These are phyloP conservation scores for Quercus mongolica DNA, from an alignment of 306 rosid genomes.

Conservation along the genomic window DNA sequence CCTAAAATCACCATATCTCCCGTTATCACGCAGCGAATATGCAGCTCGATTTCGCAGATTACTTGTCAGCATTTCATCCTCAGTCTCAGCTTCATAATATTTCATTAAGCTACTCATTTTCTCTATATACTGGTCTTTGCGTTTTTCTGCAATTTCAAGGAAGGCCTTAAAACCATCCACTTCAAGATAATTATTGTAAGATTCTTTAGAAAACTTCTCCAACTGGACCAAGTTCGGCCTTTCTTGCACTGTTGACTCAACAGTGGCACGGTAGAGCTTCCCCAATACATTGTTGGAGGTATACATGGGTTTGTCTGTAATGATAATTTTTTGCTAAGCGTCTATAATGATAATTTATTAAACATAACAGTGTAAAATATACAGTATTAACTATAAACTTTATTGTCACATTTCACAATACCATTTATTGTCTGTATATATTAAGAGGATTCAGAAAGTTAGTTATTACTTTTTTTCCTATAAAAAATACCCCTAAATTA, in stretches of 20 bases:
- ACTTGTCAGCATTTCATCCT: slow-evolving; percentile 77
- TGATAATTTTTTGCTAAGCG: too few species aligned
- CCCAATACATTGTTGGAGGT: slow-evolving; percentile 62
- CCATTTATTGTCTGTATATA: too few species aligned
- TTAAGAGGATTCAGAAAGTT: too few species aligned
- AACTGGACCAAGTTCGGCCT: slow-evolving; percentile 38
- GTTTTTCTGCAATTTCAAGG: slow-evolving; percentile 48
- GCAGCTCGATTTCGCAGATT: slow-evolving; percentile 59
- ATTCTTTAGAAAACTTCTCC: slow-evolving; percentile 43
- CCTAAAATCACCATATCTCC: slow-evolving; percentile 68
- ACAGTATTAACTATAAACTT: too few species aligned
- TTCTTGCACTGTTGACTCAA: slow-evolving; percentile 29
- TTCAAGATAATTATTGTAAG: slow-evolving; percentile 60
- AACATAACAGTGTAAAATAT: too few species aligned
- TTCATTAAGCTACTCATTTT: slow-evolving; percentile 58
- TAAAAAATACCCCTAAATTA: too few species aligned
- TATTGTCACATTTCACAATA: too few species aligned
- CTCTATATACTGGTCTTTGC: slow-evolving; percentile 56
- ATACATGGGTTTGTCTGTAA: slow-evolving; percentile 57
- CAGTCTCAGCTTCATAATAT: slow-evolving; percentile 59
- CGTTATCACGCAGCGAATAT: slow-evolving; percentile 78
- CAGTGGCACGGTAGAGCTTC: slow-evolving; percentile 60
- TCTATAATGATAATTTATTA: too few species aligned
- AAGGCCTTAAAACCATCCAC: slow-evolving; percentile 56
- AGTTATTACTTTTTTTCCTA: too few species aligned